Base-by-base conservation (phyloP, 2,329 filamentous ascomycete species). In the Venturia oleaginea region DNA sequence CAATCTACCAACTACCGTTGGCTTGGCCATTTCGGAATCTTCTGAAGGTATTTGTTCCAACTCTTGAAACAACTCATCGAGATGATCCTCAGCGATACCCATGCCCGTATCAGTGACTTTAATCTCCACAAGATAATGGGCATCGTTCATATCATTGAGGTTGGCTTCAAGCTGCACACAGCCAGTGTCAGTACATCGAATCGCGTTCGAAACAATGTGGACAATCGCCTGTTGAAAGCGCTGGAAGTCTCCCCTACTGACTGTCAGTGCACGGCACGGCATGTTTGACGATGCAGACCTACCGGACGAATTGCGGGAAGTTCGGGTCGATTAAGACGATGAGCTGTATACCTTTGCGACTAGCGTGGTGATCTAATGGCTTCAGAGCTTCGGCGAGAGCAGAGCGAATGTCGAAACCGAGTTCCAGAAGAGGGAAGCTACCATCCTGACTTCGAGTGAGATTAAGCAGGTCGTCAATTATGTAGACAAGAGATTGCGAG, bases 381-480 rank as follows among this genome's bases (percentile, higher is more conserved):
- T 89, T 84, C 0, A 88, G 88, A 0, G 90, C 91, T 73, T 96
- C 91, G n/a, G 79, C 79, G 2, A 96, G 80, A 1, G 90, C 92
- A 0, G 79, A 77, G 19, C 78, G 77, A 3, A 96, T 79, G 70
- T 95, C 86, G 60, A 96, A 92, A 0, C 87, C 76, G 70, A 96
- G 91, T 65, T 92, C 87, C 69, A 91, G 93, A 71, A 92, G 83
- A 3, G 96, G 76, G 1, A 86, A 83, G 59, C 88, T 86, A 0
- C 92, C 91, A 72, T 92, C 89, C 72, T 96, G 92, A 0, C 89
- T 89, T 71, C 94, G 93, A 0, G 92, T 96, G 38, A 96, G 78
- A 71, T 96, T 92, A 0, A 96, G 79, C 1, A 96, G 80, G 72
- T 96, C 92, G 68, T 96, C 96, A 76, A 96, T 96, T 11, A 96